A percentile compares a stretch with the other conserved stretches of the same genome.
These are phyloP conservation scores for Sphagnum contortum DNA, from an alignment of 225 moss, liverwort and hornwort genomes.

Conservation along the genomic window DNA sequence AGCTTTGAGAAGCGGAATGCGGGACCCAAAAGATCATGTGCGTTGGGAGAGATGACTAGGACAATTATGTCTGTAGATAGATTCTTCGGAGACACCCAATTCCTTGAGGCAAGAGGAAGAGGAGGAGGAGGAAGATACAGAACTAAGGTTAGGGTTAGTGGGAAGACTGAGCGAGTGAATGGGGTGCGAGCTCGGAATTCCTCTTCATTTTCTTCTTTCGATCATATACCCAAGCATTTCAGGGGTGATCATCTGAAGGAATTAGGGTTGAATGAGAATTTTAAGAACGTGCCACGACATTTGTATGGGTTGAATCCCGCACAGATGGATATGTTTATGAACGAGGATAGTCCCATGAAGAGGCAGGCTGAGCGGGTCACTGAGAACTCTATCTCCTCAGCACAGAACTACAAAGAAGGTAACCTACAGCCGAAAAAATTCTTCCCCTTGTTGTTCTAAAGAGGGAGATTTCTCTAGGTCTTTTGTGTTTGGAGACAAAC, in stretches of 20 bases:
- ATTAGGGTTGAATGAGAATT: slow-evolving; percentile 60
- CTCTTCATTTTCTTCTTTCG: neutral
- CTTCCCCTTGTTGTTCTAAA: too few species aligned
- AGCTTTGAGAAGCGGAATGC: slow-evolving; percentile 4
- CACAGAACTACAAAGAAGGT: slow-evolving; percentile 77
- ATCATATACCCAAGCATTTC: slow-evolving; percentile 81
- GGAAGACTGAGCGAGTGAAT: slow-evolving; percentile 16
- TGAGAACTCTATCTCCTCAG: slow-evolving; percentile 80
- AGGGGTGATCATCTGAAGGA: slow-evolving; percentile 67
- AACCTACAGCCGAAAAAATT: neutral
- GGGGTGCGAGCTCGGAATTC: slow-evolving; percentile 31
- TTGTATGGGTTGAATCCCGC: slow-evolving; percentile 81
- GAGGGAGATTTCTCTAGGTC: too few species aligned
- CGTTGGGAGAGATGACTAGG: slow-evolving; percentile 18
- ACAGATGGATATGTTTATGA: slow-evolving; percentile 98
- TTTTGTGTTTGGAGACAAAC: too few species aligned
- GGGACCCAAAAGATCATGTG: slow-evolving; percentile 18
- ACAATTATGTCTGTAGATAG: slow-evolving; percentile 10
- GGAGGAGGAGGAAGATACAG: slow-evolving; percentile 1
- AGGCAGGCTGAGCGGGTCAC: slow-evolving; percentile 73
- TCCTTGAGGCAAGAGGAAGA: neutral
- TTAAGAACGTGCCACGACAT: slow-evolving; percentile 59
- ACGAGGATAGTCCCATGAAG: slow-evolving; percentile 88
- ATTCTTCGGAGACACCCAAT: slow-evolving; percentile 18
- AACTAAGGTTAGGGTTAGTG: slow-evolving; percentile 18